These are phyloP conservation scores for Cytospora schulzeri DNA, from an alignment of 2,329 filamentous ascomycete genomes.

Conservation along the genomic window DNA sequence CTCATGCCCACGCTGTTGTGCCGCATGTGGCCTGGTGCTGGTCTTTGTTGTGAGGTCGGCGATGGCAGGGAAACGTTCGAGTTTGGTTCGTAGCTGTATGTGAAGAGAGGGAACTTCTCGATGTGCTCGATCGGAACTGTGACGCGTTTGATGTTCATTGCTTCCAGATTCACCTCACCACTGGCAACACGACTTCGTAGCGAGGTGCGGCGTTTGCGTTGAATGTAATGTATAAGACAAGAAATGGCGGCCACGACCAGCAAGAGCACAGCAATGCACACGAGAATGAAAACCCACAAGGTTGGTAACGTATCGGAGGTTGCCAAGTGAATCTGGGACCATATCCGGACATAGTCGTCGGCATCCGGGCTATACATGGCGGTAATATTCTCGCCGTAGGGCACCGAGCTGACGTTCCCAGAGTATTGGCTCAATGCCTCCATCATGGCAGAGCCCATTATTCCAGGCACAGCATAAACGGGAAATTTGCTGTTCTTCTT, in stretches of 20 bases:
- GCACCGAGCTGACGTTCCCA: slow-evolving; percentile 67
- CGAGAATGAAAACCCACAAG: slow-evolving; percentile 78
- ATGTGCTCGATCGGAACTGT: slow-evolving; percentile 74
- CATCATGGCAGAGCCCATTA: slow-evolving; percentile 68
- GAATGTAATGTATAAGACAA: slow-evolving; percentile 74
- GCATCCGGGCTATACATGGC: slow-evolving; percentile 56
- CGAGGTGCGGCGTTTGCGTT: slow-evolving; percentile 67
- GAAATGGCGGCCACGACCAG: slow-evolving; percentile 68
- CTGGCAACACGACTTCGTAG: slow-evolving; percentile 71
- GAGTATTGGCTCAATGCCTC: slow-evolving; percentile 74
- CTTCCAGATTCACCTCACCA: slow-evolving; percentile 85
- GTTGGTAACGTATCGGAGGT: slow-evolving; percentile 60
- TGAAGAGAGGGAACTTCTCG: slow-evolving; percentile 75
- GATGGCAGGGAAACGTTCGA: slow-evolving; percentile 40
- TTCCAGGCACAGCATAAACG: slow-evolving; percentile 77
- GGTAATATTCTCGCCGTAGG: slow-evolving; percentile 59
- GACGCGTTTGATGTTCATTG: slow-evolving; percentile 79
- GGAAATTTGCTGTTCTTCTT: slow-evolving; percentile 71
- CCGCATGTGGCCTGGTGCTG: slow-evolving; percentile 12
- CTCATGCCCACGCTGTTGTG: slow-evolving; percentile 21
- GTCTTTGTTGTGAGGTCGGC: slow-evolving; percentile 37
- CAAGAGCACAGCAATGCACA: slow-evolving; percentile 72
- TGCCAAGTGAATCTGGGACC: slow-evolving; percentile 54
- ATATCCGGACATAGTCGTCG: slow-evolving; percentile 62
- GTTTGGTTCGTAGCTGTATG: slow-evolving; percentile 65